phyloP scores from a whole-genome alignment of 2,329 filamentous ascomycete species.

The Pseudocercospora cruenta region DNA sequence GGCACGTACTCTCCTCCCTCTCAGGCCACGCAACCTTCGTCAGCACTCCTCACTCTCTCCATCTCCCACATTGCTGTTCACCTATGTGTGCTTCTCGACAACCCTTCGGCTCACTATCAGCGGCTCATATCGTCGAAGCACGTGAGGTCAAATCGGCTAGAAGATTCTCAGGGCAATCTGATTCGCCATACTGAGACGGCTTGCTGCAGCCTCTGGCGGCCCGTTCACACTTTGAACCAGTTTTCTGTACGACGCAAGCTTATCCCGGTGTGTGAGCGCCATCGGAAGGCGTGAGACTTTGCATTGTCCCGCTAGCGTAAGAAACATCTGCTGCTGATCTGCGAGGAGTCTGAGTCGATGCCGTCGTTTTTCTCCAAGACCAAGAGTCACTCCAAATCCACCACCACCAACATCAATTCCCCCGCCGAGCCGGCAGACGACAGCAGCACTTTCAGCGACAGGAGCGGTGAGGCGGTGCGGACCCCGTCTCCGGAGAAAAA shows the following conservation, averaged over 20 bases:
- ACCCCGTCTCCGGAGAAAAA: slow-evolving; percentile 28
- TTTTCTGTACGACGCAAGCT: not conserved
- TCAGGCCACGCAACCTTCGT: not conserved
- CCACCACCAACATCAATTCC: not conserved
- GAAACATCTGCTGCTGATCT: not conserved
- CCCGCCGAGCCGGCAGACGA: not conserved
- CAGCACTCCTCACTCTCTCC: not conserved
- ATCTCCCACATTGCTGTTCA: not conserved
- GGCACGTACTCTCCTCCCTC: not conserved
- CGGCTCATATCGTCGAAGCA: not conserved
- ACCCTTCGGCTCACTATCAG: not conserved
- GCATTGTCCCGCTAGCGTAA: not conserved
- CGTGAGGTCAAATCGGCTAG: not conserved
- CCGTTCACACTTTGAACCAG: not conserved
- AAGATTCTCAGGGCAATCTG: not conserved
- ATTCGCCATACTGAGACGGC: not conserved
- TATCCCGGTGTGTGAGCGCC: not conserved
- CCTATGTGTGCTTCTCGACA: not conserved
- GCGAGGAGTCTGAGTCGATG: not conserved
- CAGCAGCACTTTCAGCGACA: not conserved
- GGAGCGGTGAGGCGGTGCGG: not conserved
- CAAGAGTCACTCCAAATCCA: not conserved
- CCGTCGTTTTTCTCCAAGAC: not conserved
- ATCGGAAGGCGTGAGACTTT: not conserved
- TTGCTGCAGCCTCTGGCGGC: not conserved